Conservation (phyloP, 2,329 filamentous ascomycete species). For the Paraphoma sp. region DNA sequence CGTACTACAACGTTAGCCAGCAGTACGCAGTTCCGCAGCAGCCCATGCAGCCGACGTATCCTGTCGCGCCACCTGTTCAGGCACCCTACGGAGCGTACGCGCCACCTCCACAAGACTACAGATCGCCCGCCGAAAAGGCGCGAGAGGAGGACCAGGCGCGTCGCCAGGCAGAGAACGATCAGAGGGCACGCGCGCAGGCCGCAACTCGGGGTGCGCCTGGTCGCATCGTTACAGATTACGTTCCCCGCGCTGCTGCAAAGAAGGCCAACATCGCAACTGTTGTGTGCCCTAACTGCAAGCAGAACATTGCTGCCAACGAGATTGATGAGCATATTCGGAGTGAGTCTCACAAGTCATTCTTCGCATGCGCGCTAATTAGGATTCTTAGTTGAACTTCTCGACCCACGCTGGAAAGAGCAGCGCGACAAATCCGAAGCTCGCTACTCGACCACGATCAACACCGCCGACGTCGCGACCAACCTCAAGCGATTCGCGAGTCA, state of each 20-base stretch:
- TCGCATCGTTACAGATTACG: slow-evolving; percentile 91
- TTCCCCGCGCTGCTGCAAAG: slow-evolving; percentile 80
- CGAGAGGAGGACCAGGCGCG: slow-evolving; percentile 49
- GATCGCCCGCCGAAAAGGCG: slow-evolving; percentile 39
- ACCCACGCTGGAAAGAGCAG: slow-evolving; percentile 95
- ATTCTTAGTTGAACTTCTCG: slow-evolving; percentile 78
- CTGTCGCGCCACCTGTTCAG: slow-evolving; percentile 39
- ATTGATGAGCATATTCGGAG: slow-evolving; percentile 91
- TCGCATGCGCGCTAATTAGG: slow-evolving; percentile 45
- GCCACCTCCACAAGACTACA: slow-evolving; percentile 37
- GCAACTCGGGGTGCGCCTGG: slow-evolving; percentile 72
- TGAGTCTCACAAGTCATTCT: slow-evolving; percentile 48
- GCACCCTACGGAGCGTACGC: slow-evolving; percentile 34
- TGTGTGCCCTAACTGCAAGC: slow-evolving; percentile 91
- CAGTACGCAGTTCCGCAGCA: slow-evolving; percentile 38
- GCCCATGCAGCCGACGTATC: slow-evolving; percentile 35
- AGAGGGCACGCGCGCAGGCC: slow-evolving; percentile 78
- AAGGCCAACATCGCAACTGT: slow-evolving; percentile 71
- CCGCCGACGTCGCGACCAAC: slow-evolving; percentile 88
- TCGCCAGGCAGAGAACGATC: slow-evolving; percentile 58
- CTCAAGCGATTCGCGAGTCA: slow-evolving; percentile 93
- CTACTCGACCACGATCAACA: slow-evolving; percentile 84
- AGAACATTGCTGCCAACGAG: slow-evolving; percentile 85
- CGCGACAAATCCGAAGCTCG: slow-evolving; percentile 87
- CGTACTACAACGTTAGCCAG: slow-evolving; percentile 45